Evolutionary conservation across 2,329 filamentous ascomycete genomes (phyloP).

Genomic region (Rhynchosporium agropyri): DNA sequence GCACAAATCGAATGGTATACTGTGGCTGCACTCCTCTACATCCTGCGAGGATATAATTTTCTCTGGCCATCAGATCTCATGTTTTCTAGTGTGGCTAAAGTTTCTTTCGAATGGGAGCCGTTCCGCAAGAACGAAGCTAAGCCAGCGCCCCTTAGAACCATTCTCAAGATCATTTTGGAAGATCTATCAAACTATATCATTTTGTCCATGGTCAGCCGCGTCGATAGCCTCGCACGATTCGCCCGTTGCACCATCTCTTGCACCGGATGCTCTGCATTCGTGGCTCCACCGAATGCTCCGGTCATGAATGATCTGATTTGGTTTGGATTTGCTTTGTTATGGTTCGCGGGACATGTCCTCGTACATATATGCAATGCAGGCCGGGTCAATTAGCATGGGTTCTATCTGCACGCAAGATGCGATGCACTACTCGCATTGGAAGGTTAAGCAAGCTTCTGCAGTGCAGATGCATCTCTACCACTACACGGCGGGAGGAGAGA

Average conservation of each 20-base stretch:
- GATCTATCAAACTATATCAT: constrained; percentile 11
- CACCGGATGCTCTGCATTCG: constrained; percentile 39
- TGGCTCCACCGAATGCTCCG: constrained; percentile 35
- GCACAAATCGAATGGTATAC: neutral
- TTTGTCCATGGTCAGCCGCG: constrained; percentile 33
- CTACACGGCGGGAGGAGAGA: constrained; percentile 13
- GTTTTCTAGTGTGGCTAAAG: neutral
- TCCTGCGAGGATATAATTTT: neutral
- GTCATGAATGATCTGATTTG: constrained; percentile 27
- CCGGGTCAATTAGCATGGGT: constrained; percentile 28
- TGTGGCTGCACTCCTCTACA: neutral
- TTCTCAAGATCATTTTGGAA: constrained; percentile 2
- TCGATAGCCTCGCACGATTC: constrained; percentile 36
- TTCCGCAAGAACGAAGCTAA: neutral
- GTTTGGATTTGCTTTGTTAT: constrained; percentile 17
- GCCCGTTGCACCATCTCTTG: constrained; percentile 27
- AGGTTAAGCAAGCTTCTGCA: constrained; percentile 31
- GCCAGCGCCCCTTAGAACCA: neutral
- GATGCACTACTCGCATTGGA: constrained; percentile 35
- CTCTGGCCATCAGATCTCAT: constrained; percentile 1
- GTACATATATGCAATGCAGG: neutral
- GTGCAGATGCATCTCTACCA: constrained; percentile 22
- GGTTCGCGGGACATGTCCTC: constrained; percentile 7
- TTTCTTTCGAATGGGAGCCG: neutral
- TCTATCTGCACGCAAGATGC: constrained; percentile 30